A percentile compares a stretch with the other conserved stretches of the same genome.
Conservation (phyloP, 345 rosid species). For the Hypericum perforatum region DNA sequence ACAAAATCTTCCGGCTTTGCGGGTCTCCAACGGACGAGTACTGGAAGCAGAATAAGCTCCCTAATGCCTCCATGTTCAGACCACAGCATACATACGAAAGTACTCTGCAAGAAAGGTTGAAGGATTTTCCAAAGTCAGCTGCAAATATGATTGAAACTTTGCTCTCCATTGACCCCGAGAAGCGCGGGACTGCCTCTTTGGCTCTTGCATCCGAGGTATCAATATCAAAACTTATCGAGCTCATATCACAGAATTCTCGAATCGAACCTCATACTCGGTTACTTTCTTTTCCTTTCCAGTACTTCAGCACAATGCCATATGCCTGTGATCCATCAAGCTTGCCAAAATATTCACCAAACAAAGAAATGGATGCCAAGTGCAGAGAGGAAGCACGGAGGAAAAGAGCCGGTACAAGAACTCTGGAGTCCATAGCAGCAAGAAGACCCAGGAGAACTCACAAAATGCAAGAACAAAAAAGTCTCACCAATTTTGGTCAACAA, state of each 20-base stretch:
- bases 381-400: conserved; percentile 56
- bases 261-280: neutral
- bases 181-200: conserved; percentile 67
- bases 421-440: conserved; percentile 22
- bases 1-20: conserved; percentile 64
- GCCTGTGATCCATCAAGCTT: conserved; percentile 62
- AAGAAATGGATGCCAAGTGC: conserved; percentile 64
- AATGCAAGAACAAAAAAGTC: conserved; percentile 25
- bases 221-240: conserved; percentile 2
- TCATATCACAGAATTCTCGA: neutral
- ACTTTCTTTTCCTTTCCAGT: conserved; percentile 25
- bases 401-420: conserved; percentile 28
- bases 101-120: conserved; percentile 43
- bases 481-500: conserved; percentile 20
- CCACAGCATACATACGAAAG: conserved; percentile 54
- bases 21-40: conserved; percentile 68
- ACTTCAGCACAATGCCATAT: conserved; percentile 47
- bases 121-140: conserved; percentile 37
- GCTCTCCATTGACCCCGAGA: conserved; percentile 51
- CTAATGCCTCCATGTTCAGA: conserved; percentile 53
- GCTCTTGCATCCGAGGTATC: conserved; percentile 52
- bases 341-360: conserved; percentile 70
- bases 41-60: conserved; percentile 51
- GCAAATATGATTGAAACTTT: conserved; percentile 44
- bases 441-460: too few species aligned